These are phyloP conservation scores for Labyrinthula sp. DNA, from an alignment of 352 stramenopile species.

Conservation along the genomic window DNA sequence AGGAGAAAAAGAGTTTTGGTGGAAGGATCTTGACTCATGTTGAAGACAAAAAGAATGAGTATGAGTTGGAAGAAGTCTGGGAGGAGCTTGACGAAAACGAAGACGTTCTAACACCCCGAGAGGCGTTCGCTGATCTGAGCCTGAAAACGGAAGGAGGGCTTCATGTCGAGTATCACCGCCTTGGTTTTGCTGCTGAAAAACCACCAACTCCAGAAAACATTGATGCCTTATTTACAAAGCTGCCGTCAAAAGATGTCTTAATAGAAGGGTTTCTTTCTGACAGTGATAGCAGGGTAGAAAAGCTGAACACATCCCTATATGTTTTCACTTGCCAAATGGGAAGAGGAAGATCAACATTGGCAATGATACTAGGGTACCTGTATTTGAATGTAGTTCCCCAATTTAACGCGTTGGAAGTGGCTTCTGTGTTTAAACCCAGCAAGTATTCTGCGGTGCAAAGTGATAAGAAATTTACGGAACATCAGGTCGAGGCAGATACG, in stretches of 20 bases:
- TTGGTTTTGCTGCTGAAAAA: conserved; percentile 17
- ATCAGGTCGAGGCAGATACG: too few species aligned
- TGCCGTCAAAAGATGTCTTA: too few species aligned
- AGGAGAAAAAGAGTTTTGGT: conserved; percentile 38
- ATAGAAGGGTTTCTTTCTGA: too few species aligned
- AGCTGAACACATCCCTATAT: conserved; percentile 2
- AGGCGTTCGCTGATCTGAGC: conserved; percentile 22
- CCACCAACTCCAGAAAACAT: conserved; percentile 9
- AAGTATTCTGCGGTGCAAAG: too few species aligned
- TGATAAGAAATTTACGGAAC: too few species aligned
- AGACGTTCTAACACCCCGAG: conserved; percentile 21
- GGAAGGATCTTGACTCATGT: conserved; percentile 30
- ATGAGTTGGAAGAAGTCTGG: conserved; percentile 14
- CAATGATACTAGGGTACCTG: conserved; percentile 56
- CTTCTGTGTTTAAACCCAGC: too few species aligned
- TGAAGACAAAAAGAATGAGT: conserved; percentile 23
- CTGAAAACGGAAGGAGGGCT: conserved; percentile 15
- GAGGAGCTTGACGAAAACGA: conserved; percentile 15
- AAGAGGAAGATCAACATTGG: conserved; percentile 57
- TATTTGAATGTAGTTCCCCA: too few species aligned
- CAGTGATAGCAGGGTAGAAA: too few species aligned
- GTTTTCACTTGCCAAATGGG: conserved; percentile 71
- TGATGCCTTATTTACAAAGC: conserved; percentile 4
- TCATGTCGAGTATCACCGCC: conserved; percentile 20
- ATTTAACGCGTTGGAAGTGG: too few species aligned